Base-by-base conservation (phyloP, 768 basidiomycete species). In the Clathrus columnatus region DNA sequence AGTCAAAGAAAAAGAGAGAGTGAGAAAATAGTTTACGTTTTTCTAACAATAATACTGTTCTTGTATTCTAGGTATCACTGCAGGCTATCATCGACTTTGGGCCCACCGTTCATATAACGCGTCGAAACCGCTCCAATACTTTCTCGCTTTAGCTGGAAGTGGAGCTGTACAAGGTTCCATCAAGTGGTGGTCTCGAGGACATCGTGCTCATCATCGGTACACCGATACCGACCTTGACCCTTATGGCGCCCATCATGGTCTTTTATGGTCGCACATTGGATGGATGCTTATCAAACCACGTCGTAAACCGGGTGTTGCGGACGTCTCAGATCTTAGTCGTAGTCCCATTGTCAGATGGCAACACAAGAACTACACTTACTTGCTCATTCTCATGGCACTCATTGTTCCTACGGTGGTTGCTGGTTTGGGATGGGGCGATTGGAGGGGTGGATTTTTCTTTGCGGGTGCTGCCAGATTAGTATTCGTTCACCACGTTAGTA, bases 101-200 rank as follows among this genome's bases (percentile, higher is more conserved):
- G 90, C 96, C 8, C 96, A 99, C 66, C 83, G 96, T 55, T 79
- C 90, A 0, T 99, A 95, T 70, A 97, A 96, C 66, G 96, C 95
- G 32, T 84, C 87, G 3, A 77, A 77, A 57, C 85, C 88, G 16
- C 72, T 98, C 11, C 85, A 97, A 67, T 96, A 91, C 65, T 72
- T 80, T 60, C 81, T 97, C 48, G 90, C 93, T 23, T 63, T 87
- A 18, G 78, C 83, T 8, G 96, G 95, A 49, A 85, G 91, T 1
- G 95, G 96, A 48, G 94, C 95, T 4, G 87, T 95, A 47, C 82
- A 99, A 66, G 95, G 95, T 7, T 96, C 94, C 20, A 95, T 99
- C 73, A 88, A 91, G 69, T 98, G 96, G 96, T 98, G 96, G 96
- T 86, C 86, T 20, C 82, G 96, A 51, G 94, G 94, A 48, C 96